phyloP scores from a whole-genome alignment of 2,329 filamentous ascomycete genomes.

The Cercospora brassicicola region DNA sequence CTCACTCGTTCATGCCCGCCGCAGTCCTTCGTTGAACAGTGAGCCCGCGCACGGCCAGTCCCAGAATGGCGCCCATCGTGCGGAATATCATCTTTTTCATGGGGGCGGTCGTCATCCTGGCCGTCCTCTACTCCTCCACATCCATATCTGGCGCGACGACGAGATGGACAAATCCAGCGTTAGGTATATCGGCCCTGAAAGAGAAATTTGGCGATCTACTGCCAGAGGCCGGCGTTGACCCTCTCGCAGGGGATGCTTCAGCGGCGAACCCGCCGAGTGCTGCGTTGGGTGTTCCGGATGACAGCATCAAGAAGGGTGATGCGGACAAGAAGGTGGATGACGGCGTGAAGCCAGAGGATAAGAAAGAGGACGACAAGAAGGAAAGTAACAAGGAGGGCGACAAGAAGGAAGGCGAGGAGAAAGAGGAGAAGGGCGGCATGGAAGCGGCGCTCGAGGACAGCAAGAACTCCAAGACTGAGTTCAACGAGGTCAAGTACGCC shows the following conservation, averaged over 20 bases:
- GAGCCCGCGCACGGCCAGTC: conserved; percentile 6
- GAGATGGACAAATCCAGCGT: conserved; percentile 19
- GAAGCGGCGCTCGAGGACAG: conserved; percentile 13
- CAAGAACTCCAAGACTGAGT: conserved; percentile 16
- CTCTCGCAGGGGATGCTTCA: conserved; percentile 12
- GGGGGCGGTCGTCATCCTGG: conserved; percentile 17
- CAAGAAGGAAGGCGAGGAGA: conserved; percentile 4
- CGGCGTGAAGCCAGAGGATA: conserved; percentile 7
- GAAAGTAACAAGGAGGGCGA: conserved; percentile 1
- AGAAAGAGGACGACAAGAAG: conserved; percentile 13
- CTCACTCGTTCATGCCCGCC: neutral
- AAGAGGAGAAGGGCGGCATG: conserved; percentile 12
- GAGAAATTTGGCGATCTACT: conserved; percentile 19
- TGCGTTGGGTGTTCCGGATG: conserved; percentile 15
- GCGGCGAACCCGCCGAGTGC: conserved; percentile 19
- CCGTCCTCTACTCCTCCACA: conserved; percentile 21
- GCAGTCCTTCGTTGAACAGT: neutral
- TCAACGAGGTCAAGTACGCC: conserved; percentile 22
- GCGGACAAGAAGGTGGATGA: conserved; percentile 12
- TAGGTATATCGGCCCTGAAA: conserved; percentile 15
- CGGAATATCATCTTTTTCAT: conserved; percentile 18
- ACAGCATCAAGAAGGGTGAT: conserved; percentile 14
- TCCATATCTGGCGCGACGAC: conserved; percentile 18
- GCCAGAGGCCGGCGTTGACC: conserved; percentile 15
- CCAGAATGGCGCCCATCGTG: conserved; percentile 12